phyloP scores from a whole-genome alignment of 805 yeast genomes.

The Candida coquimbonensis region DNA sequence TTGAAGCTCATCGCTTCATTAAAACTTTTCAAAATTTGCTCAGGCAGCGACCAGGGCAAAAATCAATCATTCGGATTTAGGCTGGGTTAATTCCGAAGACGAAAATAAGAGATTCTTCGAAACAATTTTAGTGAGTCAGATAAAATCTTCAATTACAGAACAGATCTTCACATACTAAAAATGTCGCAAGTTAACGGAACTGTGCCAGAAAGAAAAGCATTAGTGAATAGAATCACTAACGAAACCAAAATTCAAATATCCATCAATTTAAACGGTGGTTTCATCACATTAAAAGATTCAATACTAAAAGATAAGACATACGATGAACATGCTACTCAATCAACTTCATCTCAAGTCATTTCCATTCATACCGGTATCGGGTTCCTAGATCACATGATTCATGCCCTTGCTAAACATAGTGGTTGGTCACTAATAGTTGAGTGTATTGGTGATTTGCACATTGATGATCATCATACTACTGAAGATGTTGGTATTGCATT shows the following conservation, averaged over 20 bases:
- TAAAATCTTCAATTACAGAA: neutral
- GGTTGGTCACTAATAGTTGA: slow-evolving; percentile 92
- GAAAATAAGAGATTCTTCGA: neutral
- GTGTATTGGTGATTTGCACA: slow-evolving; percentile 90
- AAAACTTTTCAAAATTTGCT: neutral
- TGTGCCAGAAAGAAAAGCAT: slow-evolving; percentile 25
- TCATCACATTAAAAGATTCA: slow-evolving; percentile 54
- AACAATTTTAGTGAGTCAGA: neutral
- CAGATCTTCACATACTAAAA: neutral
- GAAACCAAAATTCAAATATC: slow-evolving; percentile 92
- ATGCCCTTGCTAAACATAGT: slow-evolving; percentile 92
- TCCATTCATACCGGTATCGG: slow-evolving; percentile 89
- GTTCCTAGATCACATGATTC: slow-evolving; percentile 94
- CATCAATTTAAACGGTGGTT: slow-evolving; percentile 79
- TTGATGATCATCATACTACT: slow-evolving; percentile 95
- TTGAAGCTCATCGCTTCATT: neutral
- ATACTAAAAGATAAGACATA: slow-evolving; percentile 36
- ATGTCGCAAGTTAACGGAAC: neutral
- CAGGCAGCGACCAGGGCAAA: neutral
- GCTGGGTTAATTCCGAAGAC: neutral
- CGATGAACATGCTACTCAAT: slow-evolving; percentile 57
- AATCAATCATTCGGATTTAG: neutral
- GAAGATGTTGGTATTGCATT: slow-evolving; percentile 94
- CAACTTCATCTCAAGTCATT: slow-evolving; percentile 65
- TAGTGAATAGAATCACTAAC: slow-evolving; percentile 61